Base-by-base conservation (phyloP, 164 flowering plant species). In the Macadamia tetraphylla region DNA sequence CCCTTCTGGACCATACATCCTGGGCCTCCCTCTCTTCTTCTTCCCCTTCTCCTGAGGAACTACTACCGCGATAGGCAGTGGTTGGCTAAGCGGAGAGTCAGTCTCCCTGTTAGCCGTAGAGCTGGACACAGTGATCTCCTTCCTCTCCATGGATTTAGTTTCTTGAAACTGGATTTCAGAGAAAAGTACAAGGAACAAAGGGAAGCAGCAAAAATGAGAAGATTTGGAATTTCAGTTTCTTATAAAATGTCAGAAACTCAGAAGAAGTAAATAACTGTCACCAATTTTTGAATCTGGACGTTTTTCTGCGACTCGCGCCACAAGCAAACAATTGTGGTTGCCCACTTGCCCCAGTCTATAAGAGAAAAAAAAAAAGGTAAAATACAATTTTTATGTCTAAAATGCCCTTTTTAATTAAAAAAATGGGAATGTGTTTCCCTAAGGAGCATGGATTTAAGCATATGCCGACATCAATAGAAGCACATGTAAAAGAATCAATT, bases 11-110 rank as follows among this genome's bases (percentile, higher is more conserved):
- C 83, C 90, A 65, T 88, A 92, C 74, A 87, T 92, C 65, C 96
- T 84, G 0, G 98, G 98, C 74, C 98, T 84, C 64, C 95, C 97
- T 71, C 93, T 81, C 67, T 81, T 88, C 83, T 87, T 88, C 77
- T 76, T 85, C 18, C 76, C 79, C 63, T 69, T 63, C 32, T 58
- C 60, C 29, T 67, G 75, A 6, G 81, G 80, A 40, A 57, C 71
- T 14, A 53, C 67, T 53, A 63, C 66, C 58, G 75, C 72, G 23
- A 23, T 23, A 23, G 23, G 23, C 23, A 23, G 23, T 23, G 23
- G 23, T 23, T 23, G 23, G 58, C 77, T 75, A 68, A 67, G 62
- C 32, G 87, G 81, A 18, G 91, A 81, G 46, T 81, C 86, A 29
- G 71, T 66, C 53, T 71, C 84, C 11, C 87, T 73, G 71, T 74